Conservation (phyloP, 2,329 filamentous ascomycete species). For the Talaromyces funiculosus region DNA sequence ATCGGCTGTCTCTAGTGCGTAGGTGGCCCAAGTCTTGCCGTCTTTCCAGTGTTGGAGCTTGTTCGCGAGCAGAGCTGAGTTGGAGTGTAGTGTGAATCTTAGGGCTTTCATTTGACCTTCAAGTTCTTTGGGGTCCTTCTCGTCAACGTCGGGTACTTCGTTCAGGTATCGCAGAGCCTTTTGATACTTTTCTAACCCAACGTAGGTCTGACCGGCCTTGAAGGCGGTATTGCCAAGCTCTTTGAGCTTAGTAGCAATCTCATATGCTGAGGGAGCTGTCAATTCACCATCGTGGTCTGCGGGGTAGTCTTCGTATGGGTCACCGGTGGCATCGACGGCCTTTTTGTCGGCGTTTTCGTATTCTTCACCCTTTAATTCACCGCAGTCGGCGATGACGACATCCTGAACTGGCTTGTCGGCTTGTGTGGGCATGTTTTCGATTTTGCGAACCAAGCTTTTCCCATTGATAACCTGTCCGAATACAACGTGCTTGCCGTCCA, state of each 20-base stretch:
- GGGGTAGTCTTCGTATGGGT: constrained; percentile 92
- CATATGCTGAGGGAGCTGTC: constrained; percentile 61
- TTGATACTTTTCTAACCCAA: constrained; percentile 85
- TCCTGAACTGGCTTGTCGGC: constrained; percentile 73
- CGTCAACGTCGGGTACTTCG: constrained; percentile 66
- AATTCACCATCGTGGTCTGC: constrained; percentile 66
- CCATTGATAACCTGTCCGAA: constrained; percentile 92
- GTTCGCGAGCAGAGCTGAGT: constrained; percentile 76
- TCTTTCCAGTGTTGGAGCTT: constrained; percentile 71
- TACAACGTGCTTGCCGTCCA: constrained; percentile 95
- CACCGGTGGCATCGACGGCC: constrained; percentile 72
- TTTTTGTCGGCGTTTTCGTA: constrained; percentile 63
- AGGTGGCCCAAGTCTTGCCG: constrained; percentile 62
- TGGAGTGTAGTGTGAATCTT: constrained; percentile 81
- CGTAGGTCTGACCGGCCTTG: constrained; percentile 65
- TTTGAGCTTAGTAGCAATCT: constrained; percentile 81
- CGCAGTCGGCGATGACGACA: constrained; percentile 74
- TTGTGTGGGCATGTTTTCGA: constrained; percentile 76
- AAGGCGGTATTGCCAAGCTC: constrained; percentile 89
- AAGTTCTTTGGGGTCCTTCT: constrained; percentile 64
- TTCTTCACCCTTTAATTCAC: constrained; percentile 69
- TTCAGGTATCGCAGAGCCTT: constrained; percentile 87
- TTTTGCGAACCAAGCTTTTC: constrained; percentile 82
- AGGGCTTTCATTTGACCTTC: constrained; percentile 64
- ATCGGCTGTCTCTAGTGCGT: constrained; percentile 61